Conservation (phyloP, 1,284 basidiomycete genomes). For the Cryptococcus amylolentus region DNA sequence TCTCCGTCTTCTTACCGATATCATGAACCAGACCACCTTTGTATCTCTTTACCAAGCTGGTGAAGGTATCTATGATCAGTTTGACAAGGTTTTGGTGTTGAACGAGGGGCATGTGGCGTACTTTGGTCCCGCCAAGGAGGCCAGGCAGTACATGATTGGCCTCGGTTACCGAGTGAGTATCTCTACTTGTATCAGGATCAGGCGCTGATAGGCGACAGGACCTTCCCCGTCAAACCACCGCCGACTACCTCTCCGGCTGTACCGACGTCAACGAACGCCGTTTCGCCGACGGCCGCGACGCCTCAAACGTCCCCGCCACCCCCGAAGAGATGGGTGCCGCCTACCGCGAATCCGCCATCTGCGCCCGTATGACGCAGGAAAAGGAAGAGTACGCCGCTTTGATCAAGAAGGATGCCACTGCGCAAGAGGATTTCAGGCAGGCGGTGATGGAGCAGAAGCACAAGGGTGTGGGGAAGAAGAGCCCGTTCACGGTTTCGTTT, state of each 20-base stretch:
- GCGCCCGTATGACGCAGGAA: slow-evolving; percentile 54
- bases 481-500: slow-evolving; percentile 81
- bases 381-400: slow-evolving; percentile 62
- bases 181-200: background rate
- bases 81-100: slow-evolving; percentile 65
- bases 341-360: slow-evolving; percentile 60
- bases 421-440: slow-evolving; percentile 69
- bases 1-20: slow-evolving; percentile 57
- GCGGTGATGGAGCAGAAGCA: slow-evolving; percentile 75
- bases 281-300: slow-evolving; percentile 67
- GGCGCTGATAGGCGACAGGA: slow-evolving; percentile 21
- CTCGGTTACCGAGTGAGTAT: slow-evolving; percentile 50
- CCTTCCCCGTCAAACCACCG: slow-evolving; percentile 53
- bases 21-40: slow-evolving; percentile 51
- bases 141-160: slow-evolving; percentile 54
- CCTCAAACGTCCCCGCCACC: slow-evolving; percentile 64
- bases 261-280: slow-evolving; percentile 80
- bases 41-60: slow-evolving; percentile 60
- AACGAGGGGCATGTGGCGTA: slow-evolving; percentile 56
- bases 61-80: slow-evolving; percentile 62
- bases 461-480: slow-evolving; percentile 74
- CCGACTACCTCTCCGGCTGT: slow-evolving; percentile 68
- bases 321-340: slow-evolving; percentile 69
- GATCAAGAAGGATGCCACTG: slow-evolving; percentile 61
- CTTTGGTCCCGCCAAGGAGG: slow-evolving; percentile 55